A percentile compares a stretch with the other conserved stretches of the same genome.
Evolutionary conservation across 1,284 basidiomycete species (phyloP).

Genomic region (Schizopora paradoxa): DNA sequence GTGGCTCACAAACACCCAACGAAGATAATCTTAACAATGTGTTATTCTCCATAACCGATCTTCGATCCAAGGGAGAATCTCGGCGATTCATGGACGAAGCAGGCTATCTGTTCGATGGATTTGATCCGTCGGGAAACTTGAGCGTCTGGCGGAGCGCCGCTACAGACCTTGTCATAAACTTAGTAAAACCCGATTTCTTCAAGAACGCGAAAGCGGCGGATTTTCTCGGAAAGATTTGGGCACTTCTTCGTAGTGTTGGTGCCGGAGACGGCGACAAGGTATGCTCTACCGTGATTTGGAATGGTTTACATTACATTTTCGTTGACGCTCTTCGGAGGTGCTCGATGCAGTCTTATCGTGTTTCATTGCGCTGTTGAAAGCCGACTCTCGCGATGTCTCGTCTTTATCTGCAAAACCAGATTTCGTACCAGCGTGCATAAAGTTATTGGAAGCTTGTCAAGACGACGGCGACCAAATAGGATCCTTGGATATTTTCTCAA

Average conservation of each 20-base stretch:
- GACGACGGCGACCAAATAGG: no score
- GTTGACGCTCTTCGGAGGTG: background rate
- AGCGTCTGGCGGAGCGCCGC: slow-evolving; percentile 63
- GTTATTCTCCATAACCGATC: slow-evolving; percentile 71
- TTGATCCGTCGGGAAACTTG: slow-evolving; percentile 46
- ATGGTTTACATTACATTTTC: background rate
- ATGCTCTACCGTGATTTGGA: slow-evolving; percentile 7
- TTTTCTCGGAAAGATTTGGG: slow-evolving; percentile 62
- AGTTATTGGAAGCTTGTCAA: slow-evolving; percentile 8
- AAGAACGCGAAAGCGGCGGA: slow-evolving; percentile 70
- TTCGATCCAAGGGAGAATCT: slow-evolving; percentile 73
- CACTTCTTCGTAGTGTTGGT: slow-evolving; percentile 50
- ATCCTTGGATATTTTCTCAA: slow-evolving; percentile 9
- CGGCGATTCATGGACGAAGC: slow-evolving; percentile 74
- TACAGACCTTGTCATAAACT: slow-evolving; percentile 64
- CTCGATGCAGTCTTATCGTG: slow-evolving; percentile 7
- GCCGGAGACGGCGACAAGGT: slow-evolving; percentile 59
- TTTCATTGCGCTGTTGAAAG: slow-evolving; percentile 8
- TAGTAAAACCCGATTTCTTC: slow-evolving; percentile 67
- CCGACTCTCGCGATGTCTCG: slow-evolving; percentile 14
- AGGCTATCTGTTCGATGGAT: slow-evolving; percentile 75
- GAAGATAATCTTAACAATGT: slow-evolving; percentile 60
- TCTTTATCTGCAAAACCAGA: slow-evolving; percentile 8
- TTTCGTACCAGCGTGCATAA: slow-evolving; percentile 10
- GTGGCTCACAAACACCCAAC: slow-evolving; percentile 30